phyloP scores from a whole-genome alignment of 176 grass and related monocot species.

The Musa troglodytarum region DNA sequence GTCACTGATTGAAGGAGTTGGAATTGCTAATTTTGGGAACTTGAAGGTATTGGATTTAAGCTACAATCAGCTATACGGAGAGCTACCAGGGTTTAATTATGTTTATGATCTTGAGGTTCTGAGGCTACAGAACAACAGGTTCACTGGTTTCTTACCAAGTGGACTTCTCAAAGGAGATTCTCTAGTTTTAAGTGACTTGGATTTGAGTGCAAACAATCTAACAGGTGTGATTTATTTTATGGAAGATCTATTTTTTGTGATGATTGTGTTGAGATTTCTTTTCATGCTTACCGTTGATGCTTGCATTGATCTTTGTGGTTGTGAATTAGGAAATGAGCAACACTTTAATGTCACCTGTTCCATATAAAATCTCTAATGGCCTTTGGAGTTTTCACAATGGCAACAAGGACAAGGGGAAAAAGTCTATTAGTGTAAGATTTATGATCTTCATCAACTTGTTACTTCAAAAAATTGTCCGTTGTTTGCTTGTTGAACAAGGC shows the following conservation, averaged over 20 bases:
- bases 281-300: neutral
- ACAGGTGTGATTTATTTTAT: constrained; percentile 35
- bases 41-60: constrained; percentile 91
- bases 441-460: no score
- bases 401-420: no score
- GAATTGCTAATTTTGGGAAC: constrained; percentile 55
- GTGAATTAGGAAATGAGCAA: no score
- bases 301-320: no score
- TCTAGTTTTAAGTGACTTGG: constrained; percentile 74
- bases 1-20: constrained; percentile 56
- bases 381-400: no score
- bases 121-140: constrained; percentile 53
- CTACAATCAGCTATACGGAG: constrained; percentile 59
- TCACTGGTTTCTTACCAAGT: constrained; percentile 75
- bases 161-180: constrained; percentile 69
- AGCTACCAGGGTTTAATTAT: constrained; percentile 75
- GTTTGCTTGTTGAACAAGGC: no score
- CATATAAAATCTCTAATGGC: no score
- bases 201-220: constrained; percentile 83
- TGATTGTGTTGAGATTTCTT: no score
- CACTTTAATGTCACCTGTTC: no score
- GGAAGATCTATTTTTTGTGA: neutral
- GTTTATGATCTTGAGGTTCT: constrained; percentile 75
- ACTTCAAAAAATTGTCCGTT: no score
- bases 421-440: no score